Evolutionary conservation across 441 rosid genomes (phyloP).

Genomic region (Mallotus japonicus): DNA sequence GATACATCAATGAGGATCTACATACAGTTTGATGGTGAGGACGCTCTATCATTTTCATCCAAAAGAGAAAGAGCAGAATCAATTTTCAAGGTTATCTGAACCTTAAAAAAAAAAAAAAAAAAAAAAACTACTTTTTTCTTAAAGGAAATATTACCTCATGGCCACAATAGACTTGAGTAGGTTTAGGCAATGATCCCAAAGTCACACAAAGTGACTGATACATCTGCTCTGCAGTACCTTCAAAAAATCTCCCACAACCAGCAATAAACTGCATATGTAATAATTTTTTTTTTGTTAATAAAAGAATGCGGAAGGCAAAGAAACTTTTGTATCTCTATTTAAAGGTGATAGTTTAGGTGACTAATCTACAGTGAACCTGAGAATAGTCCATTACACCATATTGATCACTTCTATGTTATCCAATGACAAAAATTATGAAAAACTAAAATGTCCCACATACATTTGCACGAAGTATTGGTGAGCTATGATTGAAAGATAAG

Average conservation of each 20-base stretch:
- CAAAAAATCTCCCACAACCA: conserved; percentile 94
- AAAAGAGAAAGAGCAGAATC: background rate
- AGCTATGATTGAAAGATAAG: background rate
- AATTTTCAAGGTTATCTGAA: background rate
- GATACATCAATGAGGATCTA: background rate
- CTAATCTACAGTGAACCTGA: background rate
- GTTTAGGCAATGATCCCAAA: conserved; percentile 76
- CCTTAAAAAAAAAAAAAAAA: background rate
- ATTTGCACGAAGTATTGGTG: background rate
- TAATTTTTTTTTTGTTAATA: background rate
- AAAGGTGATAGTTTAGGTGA: too few species aligned
- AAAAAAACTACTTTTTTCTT: background rate
- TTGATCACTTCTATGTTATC: too few species aligned
- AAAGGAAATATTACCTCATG: conserved; percentile 60
- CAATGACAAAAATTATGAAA: too few species aligned
- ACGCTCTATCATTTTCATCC: background rate
- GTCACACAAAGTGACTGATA: conserved; percentile 83
- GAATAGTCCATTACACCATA: background rate
- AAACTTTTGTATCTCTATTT: too few species aligned
- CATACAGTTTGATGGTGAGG: background rate
- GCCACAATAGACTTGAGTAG: conserved; percentile 82
- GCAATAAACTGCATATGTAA: conserved; percentile 61
- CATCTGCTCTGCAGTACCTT: conserved; percentile 97
- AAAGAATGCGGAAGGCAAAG: too few species aligned
- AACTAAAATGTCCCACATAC: too few species aligned